Conservation (phyloP, 192 early-diverging fungal species). For the Chytriomyces sp. region DNA sequence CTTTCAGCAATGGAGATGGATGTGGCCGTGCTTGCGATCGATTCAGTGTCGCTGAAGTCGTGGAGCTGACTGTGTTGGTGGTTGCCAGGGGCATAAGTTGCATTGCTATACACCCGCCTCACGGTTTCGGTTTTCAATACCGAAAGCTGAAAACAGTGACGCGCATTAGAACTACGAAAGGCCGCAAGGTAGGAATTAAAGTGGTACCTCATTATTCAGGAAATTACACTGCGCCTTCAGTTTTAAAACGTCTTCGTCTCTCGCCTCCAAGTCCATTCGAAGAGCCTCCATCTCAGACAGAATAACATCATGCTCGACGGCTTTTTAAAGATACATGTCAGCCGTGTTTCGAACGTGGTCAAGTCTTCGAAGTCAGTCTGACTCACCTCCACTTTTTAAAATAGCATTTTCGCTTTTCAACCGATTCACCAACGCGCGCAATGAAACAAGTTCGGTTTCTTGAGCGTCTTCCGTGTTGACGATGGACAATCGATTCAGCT, state of each 20-base stretch:
- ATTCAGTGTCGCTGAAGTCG: slow-evolving; percentile 25
- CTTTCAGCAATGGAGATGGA: slow-evolving; percentile 3
- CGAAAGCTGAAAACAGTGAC: background rate
- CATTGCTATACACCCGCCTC: background rate
- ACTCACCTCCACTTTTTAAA: slow-evolving; percentile 8
- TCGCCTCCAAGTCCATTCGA: slow-evolving; percentile 4
- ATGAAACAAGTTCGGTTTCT: background rate
- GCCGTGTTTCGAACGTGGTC: background rate
- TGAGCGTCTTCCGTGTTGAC: background rate
- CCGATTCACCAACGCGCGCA: slow-evolving; percentile 9
- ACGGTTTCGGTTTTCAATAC: slow-evolving; percentile 12
- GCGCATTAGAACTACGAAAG: background rate
- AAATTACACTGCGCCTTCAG: slow-evolving; percentile 16
- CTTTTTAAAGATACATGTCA: background rate
- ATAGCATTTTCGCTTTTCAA: slow-evolving; percentile 22
- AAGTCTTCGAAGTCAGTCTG: background rate
- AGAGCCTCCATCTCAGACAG: slow-evolving; percentile 18
- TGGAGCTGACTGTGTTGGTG: background rate
- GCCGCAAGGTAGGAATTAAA: background rate
- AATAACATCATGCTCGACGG: slow-evolving; percentile 2
- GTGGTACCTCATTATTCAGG: slow-evolving; percentile 22
- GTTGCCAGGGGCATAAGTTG: background rate
- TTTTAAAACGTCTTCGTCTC: background rate
- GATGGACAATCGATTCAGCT: background rate
- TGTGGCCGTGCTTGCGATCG: slow-evolving; percentile 13